Evolutionary conservation across 2,329 filamentous ascomycete species (phyloP).

Genomic region (Metarhizium album): DNA sequence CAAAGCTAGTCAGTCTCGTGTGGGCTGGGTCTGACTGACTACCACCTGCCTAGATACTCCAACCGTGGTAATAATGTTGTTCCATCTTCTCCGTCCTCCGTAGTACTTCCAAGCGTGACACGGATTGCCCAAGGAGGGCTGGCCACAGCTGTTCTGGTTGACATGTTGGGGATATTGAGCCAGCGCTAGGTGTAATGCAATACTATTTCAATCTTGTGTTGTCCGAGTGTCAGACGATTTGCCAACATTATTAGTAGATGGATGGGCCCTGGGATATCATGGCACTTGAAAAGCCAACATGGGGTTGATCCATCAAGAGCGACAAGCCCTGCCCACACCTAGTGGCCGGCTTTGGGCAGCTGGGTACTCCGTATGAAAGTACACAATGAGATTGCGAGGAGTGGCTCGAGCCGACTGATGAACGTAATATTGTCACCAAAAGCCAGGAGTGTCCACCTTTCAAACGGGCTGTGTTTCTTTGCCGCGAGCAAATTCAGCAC

Average conservation of each 20-base stretch:
- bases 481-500: not conserved
- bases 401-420: not conserved
- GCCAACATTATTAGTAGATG: not conserved
- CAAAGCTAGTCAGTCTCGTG: not conserved
- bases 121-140: not conserved
- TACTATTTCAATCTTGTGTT: no score
- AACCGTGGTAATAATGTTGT: not conserved
- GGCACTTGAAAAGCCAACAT: not conserved
- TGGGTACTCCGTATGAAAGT: not conserved
- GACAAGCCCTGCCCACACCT: not conserved
- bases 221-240: not conserved
- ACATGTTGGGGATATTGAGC: no score
- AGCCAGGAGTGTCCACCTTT: not conserved
- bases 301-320: not conserved
- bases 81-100: not conserved
- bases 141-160: not conserved
- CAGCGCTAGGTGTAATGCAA: no score
- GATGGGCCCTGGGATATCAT: not conserved
- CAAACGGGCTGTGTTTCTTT: not conserved
- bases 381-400: not conserved
- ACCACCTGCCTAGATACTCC: not conserved
- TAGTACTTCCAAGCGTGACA: not conserved
- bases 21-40: not conserved
- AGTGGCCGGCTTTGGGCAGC: not conserved
- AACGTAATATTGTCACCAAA: not conserved